Evolutionary conservation across 2,329 filamentous ascomycete species (phyloP), one percentile per base, ranked within the genome.

Genomic region (Cytospora schulzeri): DNA sequence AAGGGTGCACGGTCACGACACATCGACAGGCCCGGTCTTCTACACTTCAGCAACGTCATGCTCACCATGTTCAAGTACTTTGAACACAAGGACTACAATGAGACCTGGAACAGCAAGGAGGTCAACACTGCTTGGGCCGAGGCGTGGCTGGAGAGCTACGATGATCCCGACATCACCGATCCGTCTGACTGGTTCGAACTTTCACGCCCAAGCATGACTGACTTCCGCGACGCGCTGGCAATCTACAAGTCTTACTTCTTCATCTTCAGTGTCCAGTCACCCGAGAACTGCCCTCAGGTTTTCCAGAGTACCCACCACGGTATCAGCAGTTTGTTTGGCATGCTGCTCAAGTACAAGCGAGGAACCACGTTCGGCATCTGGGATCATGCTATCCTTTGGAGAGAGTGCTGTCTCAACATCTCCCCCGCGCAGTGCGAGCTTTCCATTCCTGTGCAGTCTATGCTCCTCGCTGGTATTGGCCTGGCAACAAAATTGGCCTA

Each of bases 301-400:
- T 88, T 87, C 71, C 85, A 88, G 72, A 84, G 84, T 33, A 87
- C 85, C 3, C 85, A 88, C 69, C 85, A 88, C 73, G 85, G 83
- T 65, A 84, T 86, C 51, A 84, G 83, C 61, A 84, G 83, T 6
- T 82, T 85, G 0, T 88, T 87, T 64, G 85, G 85, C 38, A 83
- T 88, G 65, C 80, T 88, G 12, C 85, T 85, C 73, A 87, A 88
- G 73, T 77, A 87, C 68, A 85, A 85, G 73, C 79, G 83, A 29
- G 81, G 82, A 63, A 85, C 83, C 64, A 86, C 83, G 0, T 78
- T 87, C 35, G 84, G 86, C 67, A 85, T 88, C 64, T 88, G 85
- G 85, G 85, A 88, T 68, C 85, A 88, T 71, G 83, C 83, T 22
- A 87, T 88, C 67, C 83, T 81, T 53, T 88, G 85, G 85, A 78